Base-by-base conservation (phyloP, 371 early-diverging fungal genomes). In the Umbelopsis sp. region DNA sequence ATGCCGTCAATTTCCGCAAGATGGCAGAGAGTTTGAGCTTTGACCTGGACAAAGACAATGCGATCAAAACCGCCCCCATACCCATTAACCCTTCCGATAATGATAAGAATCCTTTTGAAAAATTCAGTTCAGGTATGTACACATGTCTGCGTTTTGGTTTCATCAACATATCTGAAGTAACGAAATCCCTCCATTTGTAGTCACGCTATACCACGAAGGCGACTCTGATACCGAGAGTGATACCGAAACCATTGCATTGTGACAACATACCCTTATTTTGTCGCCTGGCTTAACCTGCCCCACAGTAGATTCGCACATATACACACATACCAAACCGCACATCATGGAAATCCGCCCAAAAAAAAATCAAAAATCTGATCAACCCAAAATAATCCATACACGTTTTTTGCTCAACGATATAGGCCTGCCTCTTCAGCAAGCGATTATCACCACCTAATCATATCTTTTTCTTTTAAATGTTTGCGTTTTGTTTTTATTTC, bases 1-100 rank as follows among this genome's bases (percentile, higher is more conserved):
- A 90, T 67, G 86, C 91, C 7, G 52, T 83, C 66, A 89, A 90
- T 68, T 91, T 92, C 63, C 70, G 91, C 68, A 77, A 81, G n/a
- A 86, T 89, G 78, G 71, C 76, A 44, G 87, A 89, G 50, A 81
- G 80, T 57, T 41, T 79, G 45, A 80, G 79, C 38, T 65, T 88
- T 62, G 90, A 88, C 70, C 79, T 89, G 25, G 83, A 83, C 24
- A 64, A 76, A 10, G 69, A 69, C 24, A 65, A 64, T 65, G 51
- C 64, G 24, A 64, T 69, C 52, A 50, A 63, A 24, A 37, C 69
- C 3, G 50, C 63, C 62, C 48, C 48, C 12, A 48, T 51, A 44
- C 57, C 35, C 22, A 29, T 35, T 5, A 32, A 12, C 35, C 11
- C 3, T 8, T 11, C 4, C 35, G 68, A 76, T 32, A 72, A 74